These are phyloP conservation scores for Kalmanozyma brasiliensis DNA, from an alignment of 1,284 basidiomycete genomes.

Conservation along the genomic window DNA sequence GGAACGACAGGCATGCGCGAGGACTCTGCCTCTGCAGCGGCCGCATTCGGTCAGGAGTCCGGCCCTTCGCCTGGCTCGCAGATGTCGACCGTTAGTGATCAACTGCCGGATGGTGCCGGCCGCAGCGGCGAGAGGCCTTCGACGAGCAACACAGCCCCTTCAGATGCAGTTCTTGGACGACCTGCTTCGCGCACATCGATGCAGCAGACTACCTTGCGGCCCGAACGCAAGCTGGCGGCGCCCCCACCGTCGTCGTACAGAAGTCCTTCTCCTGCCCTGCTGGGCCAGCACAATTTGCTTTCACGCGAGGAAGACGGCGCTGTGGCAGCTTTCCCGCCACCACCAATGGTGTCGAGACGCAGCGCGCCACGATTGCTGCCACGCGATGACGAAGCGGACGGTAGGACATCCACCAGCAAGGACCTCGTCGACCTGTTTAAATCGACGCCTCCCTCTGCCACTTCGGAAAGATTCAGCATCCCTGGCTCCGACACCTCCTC, in stretches of 20 bases:
- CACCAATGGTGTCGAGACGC: constrained; percentile 8
- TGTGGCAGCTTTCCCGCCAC: neutral
- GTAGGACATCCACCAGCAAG: constrained; percentile 14
- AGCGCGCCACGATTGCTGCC: constrained; percentile 36
- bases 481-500: constrained; percentile 21
- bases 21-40: constrained; percentile 10
- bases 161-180: constrained; percentile 15
- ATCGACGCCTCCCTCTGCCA: constrained; percentile 47
- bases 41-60: constrained; percentile 14
- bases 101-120: too few species aligned
- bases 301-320: constrained; percentile 27
- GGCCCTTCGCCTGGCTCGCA: too few species aligned
- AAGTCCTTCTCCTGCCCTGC: constrained; percentile 31
- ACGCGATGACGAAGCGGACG: constrained; percentile 29
- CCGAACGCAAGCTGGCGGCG: constrained; percentile 30
- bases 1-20: constrained; percentile 36
- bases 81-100: constrained; percentile 6
- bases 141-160: constrained; percentile 7
- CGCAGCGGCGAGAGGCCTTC: constrained; percentile 10
- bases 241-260: constrained; percentile 50
- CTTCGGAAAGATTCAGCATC: constrained; percentile 22
- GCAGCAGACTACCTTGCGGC: constrained; percentile 28
- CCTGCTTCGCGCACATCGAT: constrained; percentile 37
- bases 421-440: constrained; percentile 56
- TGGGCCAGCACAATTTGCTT: constrained; percentile 16